Evolutionary conservation across 2,329 filamentous ascomycete genomes (phyloP).

Genomic region (Stenocarpella maydis): DNA sequence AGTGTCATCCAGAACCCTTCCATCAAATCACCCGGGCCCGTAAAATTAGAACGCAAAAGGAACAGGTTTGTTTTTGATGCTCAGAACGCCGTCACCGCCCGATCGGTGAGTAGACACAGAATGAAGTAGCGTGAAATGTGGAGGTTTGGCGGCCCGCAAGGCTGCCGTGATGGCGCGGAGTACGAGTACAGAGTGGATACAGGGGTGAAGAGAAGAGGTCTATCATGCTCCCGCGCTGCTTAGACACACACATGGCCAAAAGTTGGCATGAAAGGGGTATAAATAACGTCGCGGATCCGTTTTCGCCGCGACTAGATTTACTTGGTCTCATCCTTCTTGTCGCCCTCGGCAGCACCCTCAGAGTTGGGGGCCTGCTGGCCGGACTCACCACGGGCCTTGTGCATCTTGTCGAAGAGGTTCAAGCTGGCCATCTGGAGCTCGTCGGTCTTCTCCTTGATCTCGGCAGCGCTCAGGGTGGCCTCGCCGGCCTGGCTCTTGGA

Average conservation of each 20-base stretch:
- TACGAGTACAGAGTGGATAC: conserved; percentile 62
- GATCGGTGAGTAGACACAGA: conserved; percentile 54
- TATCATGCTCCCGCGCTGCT: conserved; percentile 45
- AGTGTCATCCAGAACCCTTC: conserved; percentile 55
- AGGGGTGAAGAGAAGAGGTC: conserved; percentile 45
- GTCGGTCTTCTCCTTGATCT: conserved; percentile 98
- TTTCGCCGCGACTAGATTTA: conserved; percentile 48
- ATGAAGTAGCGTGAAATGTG: conserved; percentile 41
- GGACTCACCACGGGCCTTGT: conserved; percentile 86
- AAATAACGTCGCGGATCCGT: conserved; percentile 32
- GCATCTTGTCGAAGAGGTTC: conserved; percentile 99
- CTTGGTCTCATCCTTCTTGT: conserved; percentile 82
- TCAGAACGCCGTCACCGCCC: conserved; percentile 59
- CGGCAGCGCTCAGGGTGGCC: conserved; percentile 81
- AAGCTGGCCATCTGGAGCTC: conserved; percentile 95
- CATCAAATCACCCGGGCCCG: conserved; percentile 47
- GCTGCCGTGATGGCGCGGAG: conserved; percentile 45
- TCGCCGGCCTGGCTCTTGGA: conserved; percentile 95
- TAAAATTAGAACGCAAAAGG: conserved; percentile 37
- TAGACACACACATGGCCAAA: conserved; percentile 43
- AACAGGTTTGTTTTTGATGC: conserved; percentile 55
- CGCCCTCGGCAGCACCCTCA: conserved; percentile 67
- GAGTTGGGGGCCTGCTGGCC: conserved; percentile 59
- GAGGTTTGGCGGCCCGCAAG: conserved; percentile 43
- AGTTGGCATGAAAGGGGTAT: conserved; percentile 40